Evolutionary conservation across 257 asterid species (phyloP).

Genomic region (Handroanthus guayacan): DNA sequence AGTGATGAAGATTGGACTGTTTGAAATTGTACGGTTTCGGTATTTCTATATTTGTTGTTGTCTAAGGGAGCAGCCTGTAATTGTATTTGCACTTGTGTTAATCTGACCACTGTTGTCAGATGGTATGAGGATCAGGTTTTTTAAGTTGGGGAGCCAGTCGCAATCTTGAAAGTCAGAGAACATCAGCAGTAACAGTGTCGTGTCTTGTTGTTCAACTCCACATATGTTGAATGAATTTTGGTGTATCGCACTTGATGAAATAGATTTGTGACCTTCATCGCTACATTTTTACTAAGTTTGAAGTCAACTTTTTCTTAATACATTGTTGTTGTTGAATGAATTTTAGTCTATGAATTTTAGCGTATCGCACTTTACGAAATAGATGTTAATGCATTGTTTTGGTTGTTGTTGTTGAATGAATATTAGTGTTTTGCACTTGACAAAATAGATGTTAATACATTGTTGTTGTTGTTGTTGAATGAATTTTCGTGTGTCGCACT

Average conservation of each 20-base stretch:
- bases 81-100: slow-evolving; percentile 16
- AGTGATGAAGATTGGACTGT: slow-evolving; percentile 76
- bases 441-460: no score
- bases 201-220: background rate
- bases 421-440: no score
- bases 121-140: background rate
- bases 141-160: background rate
- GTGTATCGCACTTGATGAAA: background rate
- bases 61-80: background rate
- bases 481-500: no score
- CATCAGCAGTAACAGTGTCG: background rate
- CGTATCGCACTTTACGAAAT: no score
- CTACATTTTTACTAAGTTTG: background rate
- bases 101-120: background rate
- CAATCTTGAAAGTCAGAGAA: background rate
- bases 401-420: no score
- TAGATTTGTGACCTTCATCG: background rate
- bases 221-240: background rate
- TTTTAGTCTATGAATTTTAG: no score
- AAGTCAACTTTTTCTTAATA: no score
- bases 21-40: slow-evolving; percentile 34
- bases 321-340: no score
- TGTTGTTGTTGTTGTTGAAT: no score
- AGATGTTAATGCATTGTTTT: no score
- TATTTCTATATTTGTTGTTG: background rate